Evolutionary conservation across 345 rosid species (phyloP).

Genomic region (Clarkia xantiana): DNA sequence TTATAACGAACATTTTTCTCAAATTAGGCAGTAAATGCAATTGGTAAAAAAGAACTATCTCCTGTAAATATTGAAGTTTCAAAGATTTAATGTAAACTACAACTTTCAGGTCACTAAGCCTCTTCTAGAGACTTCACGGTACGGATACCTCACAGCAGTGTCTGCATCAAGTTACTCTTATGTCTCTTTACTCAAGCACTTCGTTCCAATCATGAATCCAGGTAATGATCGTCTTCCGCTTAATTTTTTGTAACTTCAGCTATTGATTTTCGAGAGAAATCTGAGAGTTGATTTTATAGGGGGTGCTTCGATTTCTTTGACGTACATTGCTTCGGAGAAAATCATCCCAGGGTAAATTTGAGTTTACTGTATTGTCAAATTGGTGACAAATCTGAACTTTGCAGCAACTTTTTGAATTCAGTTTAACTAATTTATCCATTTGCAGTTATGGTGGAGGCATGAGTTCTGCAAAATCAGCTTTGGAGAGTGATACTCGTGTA

Average conservation of each 20-base stretch:
- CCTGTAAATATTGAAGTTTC: too few relatives aligned
- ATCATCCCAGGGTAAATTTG: conserved; percentile 33
- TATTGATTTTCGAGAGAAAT: background rate
- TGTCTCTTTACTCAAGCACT: conserved; percentile 29
- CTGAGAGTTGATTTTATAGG: conserved; percentile 19
- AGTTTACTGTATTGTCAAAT: background rate
- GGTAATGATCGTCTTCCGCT: conserved; percentile 10
- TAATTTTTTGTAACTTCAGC: too few relatives aligned
- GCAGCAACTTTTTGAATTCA: background rate
- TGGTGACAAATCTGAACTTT: background rate
- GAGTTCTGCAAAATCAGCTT: conserved; percentile 61
- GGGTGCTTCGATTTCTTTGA: conserved; percentile 45
- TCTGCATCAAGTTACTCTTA: conserved; percentile 39
- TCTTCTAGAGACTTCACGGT: conserved; percentile 32
- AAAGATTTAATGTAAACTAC: too few relatives aligned
- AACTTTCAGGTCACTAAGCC: conserved; percentile 24
- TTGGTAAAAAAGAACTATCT: too few relatives aligned
- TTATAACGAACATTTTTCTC: too few relatives aligned
- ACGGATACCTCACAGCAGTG: conserved; percentile 36
- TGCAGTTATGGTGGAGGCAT: conserved; percentile 54
- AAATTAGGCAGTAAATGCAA: too few relatives aligned
- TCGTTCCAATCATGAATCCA: conserved; percentile 39
- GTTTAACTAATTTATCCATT: background rate
- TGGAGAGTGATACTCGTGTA: conserved; percentile 50
- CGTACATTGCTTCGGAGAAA: conserved; percentile 44